These are phyloP conservation scores for Apophysomyces trapeziformis DNA, from an alignment of 371 early-diverging fungal species.

Conservation along the genomic window DNA sequence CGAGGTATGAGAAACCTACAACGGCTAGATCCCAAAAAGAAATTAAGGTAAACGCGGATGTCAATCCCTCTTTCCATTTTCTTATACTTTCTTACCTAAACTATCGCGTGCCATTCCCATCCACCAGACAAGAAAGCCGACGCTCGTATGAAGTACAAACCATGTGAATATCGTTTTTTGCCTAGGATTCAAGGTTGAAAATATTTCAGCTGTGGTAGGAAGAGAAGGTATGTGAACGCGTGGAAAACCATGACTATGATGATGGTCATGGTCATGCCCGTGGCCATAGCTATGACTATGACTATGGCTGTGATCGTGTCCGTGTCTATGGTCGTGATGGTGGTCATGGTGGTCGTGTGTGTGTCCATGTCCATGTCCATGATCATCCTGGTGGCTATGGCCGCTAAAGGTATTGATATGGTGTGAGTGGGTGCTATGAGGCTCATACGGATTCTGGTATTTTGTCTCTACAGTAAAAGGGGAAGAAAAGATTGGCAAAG, in stretches of 20 bases:
- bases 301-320: conserved; percentile 14
- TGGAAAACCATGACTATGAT: conserved; percentile 37
- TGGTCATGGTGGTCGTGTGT: conserved; percentile 15
- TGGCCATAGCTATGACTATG: conserved; percentile 33
- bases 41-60: background rate
- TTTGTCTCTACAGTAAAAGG: background rate
- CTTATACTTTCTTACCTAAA: conserved; percentile 38
- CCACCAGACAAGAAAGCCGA: conserved; percentile 57
- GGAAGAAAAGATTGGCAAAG: background rate
- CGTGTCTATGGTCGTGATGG: conserved; percentile 20
- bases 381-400: conserved; percentile 27
- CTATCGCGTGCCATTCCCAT: conserved; percentile 56
- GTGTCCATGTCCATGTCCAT: conserved; percentile 25
- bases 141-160: conserved; percentile 49
- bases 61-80: background rate
- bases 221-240: conserved; percentile 30
- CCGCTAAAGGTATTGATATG: conserved; percentile 9
- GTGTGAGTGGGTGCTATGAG: conserved; percentile 5
- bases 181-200: conserved; percentile 49
- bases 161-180: conserved; percentile 70
- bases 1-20: conserved; percentile 45
- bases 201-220: conserved; percentile 46
- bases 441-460: background rate
- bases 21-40: conserved; percentile 38
- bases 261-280: conserved; percentile 23